phyloP scores from a whole-genome alignment of 768 basidiomycete species.

The Lentinus tigrinus region DNA sequence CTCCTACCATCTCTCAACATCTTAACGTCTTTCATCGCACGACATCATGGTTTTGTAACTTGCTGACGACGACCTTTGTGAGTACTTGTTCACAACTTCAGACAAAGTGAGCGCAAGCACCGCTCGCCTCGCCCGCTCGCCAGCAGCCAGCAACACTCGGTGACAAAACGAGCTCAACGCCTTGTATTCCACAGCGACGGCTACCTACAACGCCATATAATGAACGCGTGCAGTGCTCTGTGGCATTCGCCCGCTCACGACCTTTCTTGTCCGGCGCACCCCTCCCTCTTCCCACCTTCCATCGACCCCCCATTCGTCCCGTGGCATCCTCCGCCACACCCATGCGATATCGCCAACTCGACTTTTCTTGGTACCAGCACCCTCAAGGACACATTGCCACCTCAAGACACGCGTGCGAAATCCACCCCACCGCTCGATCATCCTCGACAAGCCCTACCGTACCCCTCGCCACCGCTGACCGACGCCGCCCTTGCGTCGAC shows the following conservation, averaged over 20 bases:
- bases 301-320: slow-evolving; percentile 1
- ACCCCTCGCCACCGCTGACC: slow-evolving; percentile 25
- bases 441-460: slow-evolving; percentile 1
- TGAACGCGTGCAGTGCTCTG: slow-evolving; percentile 21
- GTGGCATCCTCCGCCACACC: slow-evolving; percentile 14
- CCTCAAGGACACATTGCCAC: neutral
- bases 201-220: slow-evolving; percentile 21
- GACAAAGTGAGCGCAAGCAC: too few relatives aligned
- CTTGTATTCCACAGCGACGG: slow-evolving; percentile 7
- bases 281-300: neutral
- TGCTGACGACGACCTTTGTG: slow-evolving; percentile 7
- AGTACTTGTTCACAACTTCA: too few relatives aligned
- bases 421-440: slow-evolving; percentile 13
- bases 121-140: too few relatives aligned
- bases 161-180: slow-evolving; percentile 15
- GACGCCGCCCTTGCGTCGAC: slow-evolving; percentile 21
- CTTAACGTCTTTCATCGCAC: slow-evolving; percentile 3
- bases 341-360: slow-evolving; percentile 1
- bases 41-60: slow-evolving; percentile 15
- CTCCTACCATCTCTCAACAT: slow-evolving; percentile 8
- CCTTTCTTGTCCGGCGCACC: slow-evolving; percentile 5
- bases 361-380: neutral
- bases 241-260: slow-evolving; percentile 7
- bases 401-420: slow-evolving; percentile 4
- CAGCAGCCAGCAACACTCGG: neutral